These are phyloP conservation scores for Colletotrichum sp. DNA, from an alignment of 2,329 filamentous ascomycete genomes.

Conservation along the genomic window DNA sequence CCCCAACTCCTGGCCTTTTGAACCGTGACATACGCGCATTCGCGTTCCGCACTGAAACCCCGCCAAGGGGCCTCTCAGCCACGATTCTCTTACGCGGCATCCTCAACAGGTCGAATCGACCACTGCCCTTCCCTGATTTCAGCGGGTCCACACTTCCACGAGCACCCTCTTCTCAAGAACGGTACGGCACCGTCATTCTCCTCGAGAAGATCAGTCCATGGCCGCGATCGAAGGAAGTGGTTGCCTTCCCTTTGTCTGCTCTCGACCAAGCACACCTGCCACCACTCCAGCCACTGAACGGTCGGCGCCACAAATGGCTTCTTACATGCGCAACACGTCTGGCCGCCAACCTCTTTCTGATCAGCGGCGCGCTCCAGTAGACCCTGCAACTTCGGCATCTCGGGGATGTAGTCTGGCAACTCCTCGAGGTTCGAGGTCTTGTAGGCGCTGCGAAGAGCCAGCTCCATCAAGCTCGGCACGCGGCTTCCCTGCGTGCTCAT, in stretches of 20 bases:
- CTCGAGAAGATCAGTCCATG: constrained; percentile 17
- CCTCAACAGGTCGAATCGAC: constrained; percentile 1
- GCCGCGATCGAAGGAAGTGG: not conserved
- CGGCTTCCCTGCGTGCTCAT: constrained; percentile 27
- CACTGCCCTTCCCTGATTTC: constrained; percentile 32
- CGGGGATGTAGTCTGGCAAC: constrained; percentile 47
- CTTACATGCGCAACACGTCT: constrained; percentile 57
- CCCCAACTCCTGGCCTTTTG: not conserved
- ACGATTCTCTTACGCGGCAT: not conserved
- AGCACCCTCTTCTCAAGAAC: constrained; percentile 54
- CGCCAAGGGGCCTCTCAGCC: not conserved
- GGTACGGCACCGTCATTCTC: constrained; percentile 45
- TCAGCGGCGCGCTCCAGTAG: constrained; percentile 43
- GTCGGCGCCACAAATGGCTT: constrained; percentile 54
- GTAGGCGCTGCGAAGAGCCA: constrained; percentile 53
- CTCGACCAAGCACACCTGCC: constrained; percentile 37
- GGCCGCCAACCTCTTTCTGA: constrained; percentile 53
- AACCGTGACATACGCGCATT: not conserved
- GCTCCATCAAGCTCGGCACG: constrained; percentile 57
- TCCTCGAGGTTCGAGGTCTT: constrained; percentile 46
- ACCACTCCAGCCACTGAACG: constrained; percentile 70
- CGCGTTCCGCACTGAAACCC: not conserved
- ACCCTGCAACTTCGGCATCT: constrained; percentile 42
- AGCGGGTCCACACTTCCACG: constrained; percentile 52
- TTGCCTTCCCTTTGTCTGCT: constrained; percentile 4